Evolutionary conservation across 805 yeast genomes (phyloP).

Genomic region (Cyberlindnera samutprakarnensis): DNA sequence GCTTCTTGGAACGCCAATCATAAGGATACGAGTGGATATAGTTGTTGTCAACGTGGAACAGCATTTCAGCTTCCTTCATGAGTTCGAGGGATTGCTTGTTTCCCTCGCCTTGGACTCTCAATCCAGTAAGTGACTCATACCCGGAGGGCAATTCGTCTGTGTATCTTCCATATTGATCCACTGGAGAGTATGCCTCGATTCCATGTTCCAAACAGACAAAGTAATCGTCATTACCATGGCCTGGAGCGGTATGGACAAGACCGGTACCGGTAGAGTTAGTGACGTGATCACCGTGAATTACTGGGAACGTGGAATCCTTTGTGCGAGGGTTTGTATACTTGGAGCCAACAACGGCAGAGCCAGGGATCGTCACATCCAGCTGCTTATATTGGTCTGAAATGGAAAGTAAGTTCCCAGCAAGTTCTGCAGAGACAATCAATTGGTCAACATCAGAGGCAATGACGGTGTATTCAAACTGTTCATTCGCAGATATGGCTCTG

Average conservation of each 20-base stretch:
- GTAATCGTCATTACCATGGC: slow-evolving; percentile 95
- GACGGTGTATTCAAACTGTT: slow-evolving; percentile 49
- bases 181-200: slow-evolving; percentile 65
- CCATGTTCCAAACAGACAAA: slow-evolving; percentile 51
- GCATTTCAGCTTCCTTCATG: slow-evolving; percentile 36
- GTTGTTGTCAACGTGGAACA: slow-evolving; percentile 38
- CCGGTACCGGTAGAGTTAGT: slow-evolving; percentile 85
- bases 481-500: slow-evolving; percentile 69
- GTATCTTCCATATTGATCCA: slow-evolving; percentile 68
- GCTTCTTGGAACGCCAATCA: slow-evolving; percentile 95
- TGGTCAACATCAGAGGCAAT: slow-evolving; percentile 32
- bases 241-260: slow-evolving; percentile 94
- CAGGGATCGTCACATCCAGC: slow-evolving; percentile 28
- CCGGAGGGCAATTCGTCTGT: slow-evolving; percentile 42
- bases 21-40: slow-evolving; percentile 86
- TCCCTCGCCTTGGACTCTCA: slow-evolving; percentile 58
- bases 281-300: slow-evolving; percentile 78
- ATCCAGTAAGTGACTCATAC: slow-evolving; percentile 41
- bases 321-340: slow-evolving; percentile 52
- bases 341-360: slow-evolving; percentile 32
- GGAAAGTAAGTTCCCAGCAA: slow-evolving; percentile 32
- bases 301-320: slow-evolving; percentile 38
- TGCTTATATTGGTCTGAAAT: slow-evolving; percentile 20
- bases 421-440: slow-evolving; percentile 49
- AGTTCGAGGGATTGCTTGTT: slow-evolving; percentile 36